Percentiles rank a stretch among this genome's conserved stretches.
phyloP scores from a whole-genome alignment of 1,139 yeast genomes.

The Suhomyces anneliseae region DNA sequence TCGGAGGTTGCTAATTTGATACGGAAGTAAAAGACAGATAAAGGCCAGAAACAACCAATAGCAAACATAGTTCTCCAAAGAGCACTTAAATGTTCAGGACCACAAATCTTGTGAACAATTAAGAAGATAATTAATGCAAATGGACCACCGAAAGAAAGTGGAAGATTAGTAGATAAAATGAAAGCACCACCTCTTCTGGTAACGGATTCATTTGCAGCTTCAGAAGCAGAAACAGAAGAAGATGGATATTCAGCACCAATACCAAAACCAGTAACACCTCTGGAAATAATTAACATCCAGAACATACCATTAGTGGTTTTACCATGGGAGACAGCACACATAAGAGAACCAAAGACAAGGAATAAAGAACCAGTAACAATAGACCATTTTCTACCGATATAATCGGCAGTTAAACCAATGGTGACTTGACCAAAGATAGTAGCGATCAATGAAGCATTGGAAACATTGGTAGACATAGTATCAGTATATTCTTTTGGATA shows the following conservation, averaged over 20 bases:
- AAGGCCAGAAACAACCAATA: constrained; percentile 73
- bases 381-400: constrained; percentile 59
- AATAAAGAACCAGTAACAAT: constrained; percentile 54
- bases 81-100: constrained; percentile 46
- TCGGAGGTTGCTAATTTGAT: constrained; percentile 67
- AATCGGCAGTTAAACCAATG: constrained; percentile 57
- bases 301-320: constrained; percentile 54
- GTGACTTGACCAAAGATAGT: constrained; percentile 58
- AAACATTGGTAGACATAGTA: constrained; percentile 53
- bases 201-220: constrained; percentile 66
- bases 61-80: constrained; percentile 78
- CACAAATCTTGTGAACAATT: constrained; percentile 63
- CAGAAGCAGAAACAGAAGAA: constrained; percentile 66
- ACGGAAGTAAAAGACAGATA: constrained; percentile 70
- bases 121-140: constrained; percentile 67
- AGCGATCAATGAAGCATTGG: constrained; percentile 59
- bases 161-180: constrained; percentile 67
- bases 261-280: constrained; percentile 74
- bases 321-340: constrained; percentile 63
- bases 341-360: constrained; percentile 54
- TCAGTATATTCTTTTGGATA: constrained; percentile 47
- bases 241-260: constrained; percentile 80
- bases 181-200: constrained; percentile 65
- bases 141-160: constrained; percentile 75
- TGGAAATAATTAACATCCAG: constrained; percentile 69